Evolutionary conservation across 805 yeast genomes (phyloP), one percentile per base, ranked within the genome.

Genomic region (Wickerhamiella lipophila): DNA sequence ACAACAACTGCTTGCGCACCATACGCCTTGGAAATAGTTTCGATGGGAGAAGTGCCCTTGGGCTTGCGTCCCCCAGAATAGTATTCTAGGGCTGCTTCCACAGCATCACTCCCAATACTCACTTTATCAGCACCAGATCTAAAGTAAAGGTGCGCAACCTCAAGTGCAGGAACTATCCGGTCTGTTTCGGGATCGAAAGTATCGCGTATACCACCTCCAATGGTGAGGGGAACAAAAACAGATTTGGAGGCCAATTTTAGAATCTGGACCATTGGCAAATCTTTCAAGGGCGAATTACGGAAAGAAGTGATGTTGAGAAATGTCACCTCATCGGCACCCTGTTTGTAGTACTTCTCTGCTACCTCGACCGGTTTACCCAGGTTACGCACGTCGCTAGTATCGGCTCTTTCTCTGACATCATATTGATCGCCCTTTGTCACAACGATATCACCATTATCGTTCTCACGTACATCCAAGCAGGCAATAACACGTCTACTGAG

Each of bases 361-460:
- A 92, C 69, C 60, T 85, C 85, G 0, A 92, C 96, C 1, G 99
- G 99, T 64, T 94, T 92, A 15, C 99, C 99, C 52, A 92, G 70
- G 62, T 92, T 92, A 63, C 96, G 76, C 23, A 92, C 96, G 6
- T 54, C 54, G 12, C 56, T 57, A 26, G 73, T 76, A 3, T 65
- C 61, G 11, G 66, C 60, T 57, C 80, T 80, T 60, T 88, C 96
- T 56, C 98, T 77, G 1, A 92, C 99, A 65, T 92, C 95, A 63
- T 92, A 92, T 64, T 92, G 98, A 61, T 92, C 99, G 50, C 99
- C 99, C 66, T 92, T 92, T 0, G 99, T 92, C 23, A 92, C 99
- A 1, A 92, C 98, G 56, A 92, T 73, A 62, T 92, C 98, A 27
- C 98, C 99, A 34, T 70, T 71, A 60, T 92, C 98, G 62, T 92